Evolutionary conservation across 495 filamentous ascomycete species (phyloP).

Genomic region (Penicillium nucicola): DNA sequence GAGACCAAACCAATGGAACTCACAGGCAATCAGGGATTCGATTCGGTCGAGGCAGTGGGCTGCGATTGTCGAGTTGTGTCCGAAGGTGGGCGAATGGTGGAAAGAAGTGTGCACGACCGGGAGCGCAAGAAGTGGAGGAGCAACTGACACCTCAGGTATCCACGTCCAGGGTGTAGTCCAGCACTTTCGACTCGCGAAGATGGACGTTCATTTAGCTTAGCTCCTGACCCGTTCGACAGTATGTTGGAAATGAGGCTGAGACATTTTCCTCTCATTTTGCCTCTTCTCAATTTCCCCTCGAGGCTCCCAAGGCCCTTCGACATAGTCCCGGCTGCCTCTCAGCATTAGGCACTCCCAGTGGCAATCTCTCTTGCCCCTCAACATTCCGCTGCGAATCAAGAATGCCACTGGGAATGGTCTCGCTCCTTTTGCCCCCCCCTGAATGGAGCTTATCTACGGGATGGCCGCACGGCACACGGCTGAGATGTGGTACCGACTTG

Average conservation of each 20-base stretch:
- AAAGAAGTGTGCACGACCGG: slow-evolving; percentile 52
- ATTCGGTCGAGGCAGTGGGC: slow-evolving; percentile 56
- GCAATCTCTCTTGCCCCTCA: slow-evolving; percentile 18
- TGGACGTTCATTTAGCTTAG: no score
- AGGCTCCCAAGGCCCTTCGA: slow-evolving; percentile 13
- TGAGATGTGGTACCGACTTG: no score
- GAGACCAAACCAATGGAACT: slow-evolving; percentile 30
- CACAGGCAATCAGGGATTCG: slow-evolving; percentile 45
- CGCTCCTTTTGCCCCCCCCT: background rate
- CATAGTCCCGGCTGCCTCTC: slow-evolving; percentile 14
- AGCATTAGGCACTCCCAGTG: slow-evolving; percentile 21
- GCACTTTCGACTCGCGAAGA: no score
- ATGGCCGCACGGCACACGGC: background rate
- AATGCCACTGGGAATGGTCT: no score
- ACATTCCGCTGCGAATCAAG: no score
- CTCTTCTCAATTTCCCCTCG: slow-evolving; percentile 8
- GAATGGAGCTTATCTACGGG: background rate
- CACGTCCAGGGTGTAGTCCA: no score
- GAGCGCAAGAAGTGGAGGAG: slow-evolving; percentile 14
- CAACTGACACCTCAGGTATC: slow-evolving; percentile 28
- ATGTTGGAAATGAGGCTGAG: slow-evolving; percentile 5
- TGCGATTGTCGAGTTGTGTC: slow-evolving; percentile 42
- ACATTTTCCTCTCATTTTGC: background rate
- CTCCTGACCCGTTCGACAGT: slow-evolving; percentile 49
- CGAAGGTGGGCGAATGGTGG: slow-evolving; percentile 50